phyloP scores from a whole-genome alignment of 129 eudicot genomes.

The Tanacetum coccineum region DNA sequence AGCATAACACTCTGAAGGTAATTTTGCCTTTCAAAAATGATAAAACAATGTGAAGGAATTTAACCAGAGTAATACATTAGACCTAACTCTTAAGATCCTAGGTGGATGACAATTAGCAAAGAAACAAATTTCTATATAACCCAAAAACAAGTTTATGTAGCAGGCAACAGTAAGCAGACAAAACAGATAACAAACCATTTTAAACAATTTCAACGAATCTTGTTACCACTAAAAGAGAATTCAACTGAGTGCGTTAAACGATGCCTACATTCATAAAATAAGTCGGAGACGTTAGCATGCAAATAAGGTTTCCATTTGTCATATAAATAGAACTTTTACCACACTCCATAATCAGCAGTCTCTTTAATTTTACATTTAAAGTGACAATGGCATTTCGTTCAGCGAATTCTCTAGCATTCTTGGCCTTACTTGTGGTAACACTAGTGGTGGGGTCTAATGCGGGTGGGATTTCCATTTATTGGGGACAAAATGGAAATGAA shows the following conservation, averaged over 20 bases:
- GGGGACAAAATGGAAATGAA: conserved; percentile 44
- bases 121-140: not conserved
- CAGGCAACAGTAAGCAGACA: conserved; percentile 8
- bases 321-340: conserved; percentile 16
- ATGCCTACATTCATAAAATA: not conserved
- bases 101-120: not conserved
- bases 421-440: conserved; percentile 5
- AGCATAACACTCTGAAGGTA: not conserved
- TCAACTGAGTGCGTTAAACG: conserved; percentile 24
- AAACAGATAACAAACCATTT: conserved; percentile 7
- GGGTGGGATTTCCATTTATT: conserved; percentile 29
- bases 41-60: not conserved
- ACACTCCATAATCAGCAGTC: conserved; percentile 2
- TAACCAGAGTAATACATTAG: not conserved
- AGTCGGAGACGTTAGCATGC: not conserved
- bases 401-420: not conserved
- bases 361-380: not conserved
- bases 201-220: not conserved
- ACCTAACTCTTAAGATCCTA: conserved; percentile 1
- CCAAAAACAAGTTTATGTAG: conserved; percentile 1
- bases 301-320: not conserved
- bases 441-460: conserved; percentile 23
- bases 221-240: not conserved
- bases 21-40: not conserved
- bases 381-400: conserved; percentile 17